Percentiles rank a stretch among this genome's conserved stretches.
Conservation (phyloP, 139 green algal species). For the Limnomonas spitsbergensis region DNA sequence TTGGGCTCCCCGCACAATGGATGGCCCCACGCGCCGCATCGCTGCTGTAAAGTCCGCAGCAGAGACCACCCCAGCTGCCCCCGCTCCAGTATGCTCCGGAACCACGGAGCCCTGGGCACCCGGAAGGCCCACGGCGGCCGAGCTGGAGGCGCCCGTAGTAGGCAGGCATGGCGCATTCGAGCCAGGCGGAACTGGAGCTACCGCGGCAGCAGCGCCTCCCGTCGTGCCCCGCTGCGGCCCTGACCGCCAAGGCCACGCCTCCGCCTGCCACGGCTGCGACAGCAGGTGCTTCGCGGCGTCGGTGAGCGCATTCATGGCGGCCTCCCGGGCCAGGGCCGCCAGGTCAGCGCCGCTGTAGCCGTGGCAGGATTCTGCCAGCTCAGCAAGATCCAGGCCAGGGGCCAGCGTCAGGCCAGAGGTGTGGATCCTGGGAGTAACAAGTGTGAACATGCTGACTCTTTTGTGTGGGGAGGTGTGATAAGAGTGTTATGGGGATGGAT, state of each 20-base stretch:
- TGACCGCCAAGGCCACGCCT: no score
- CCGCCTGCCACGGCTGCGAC: neutral
- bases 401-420: constrained; percentile 48
- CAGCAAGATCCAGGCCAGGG: constrained; percentile 60
- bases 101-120: neutral
- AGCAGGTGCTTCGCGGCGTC: constrained; percentile 15
- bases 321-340: constrained; percentile 68
- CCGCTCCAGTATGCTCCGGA: neutral
- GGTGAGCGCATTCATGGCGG: constrained; percentile 68
- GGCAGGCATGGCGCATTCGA: neutral
- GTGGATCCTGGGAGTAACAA: constrained; percentile 50
- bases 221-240: no score
- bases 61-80: neutral
- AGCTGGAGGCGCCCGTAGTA: neutral
- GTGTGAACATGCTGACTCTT: no score
- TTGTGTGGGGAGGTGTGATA: no score
- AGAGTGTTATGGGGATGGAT: no score
- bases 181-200: neutral
- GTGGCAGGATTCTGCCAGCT: constrained; percentile 58
- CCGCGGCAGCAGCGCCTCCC: no score
- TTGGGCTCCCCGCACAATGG: constrained; percentile 53
- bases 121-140: neutral
- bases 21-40: constrained; percentile 58
- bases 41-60: constrained; percentile 52
- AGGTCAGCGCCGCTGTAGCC: constrained; percentile 88